phyloP scores from a whole-genome alignment of 371 early-diverging fungal genomes.

The Coemansia linderi region DNA sequence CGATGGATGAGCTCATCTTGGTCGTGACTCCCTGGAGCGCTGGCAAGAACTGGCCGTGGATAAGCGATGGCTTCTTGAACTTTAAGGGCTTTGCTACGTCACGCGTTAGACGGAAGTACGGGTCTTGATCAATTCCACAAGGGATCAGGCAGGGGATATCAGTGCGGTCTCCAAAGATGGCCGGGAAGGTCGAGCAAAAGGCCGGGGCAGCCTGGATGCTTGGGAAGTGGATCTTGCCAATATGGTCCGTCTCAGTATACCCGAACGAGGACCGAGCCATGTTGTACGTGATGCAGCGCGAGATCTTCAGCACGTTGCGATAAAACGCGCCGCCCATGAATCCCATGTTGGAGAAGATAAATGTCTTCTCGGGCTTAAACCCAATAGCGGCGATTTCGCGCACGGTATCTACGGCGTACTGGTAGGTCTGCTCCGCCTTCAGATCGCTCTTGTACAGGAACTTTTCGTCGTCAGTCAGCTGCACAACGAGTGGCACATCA shows the following conservation, averaged over 20 bases:
- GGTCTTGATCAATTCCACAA: conserved; percentile 99
- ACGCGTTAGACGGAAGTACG: conserved; percentile 99
- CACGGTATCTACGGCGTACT: conserved; percentile 86
- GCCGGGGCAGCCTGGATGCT: conserved; percentile 94
- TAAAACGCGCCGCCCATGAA: conserved; percentile 92
- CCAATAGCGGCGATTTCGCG: conserved; percentile 98
- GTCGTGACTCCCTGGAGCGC: conserved; percentile 95
- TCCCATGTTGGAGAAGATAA: conserved; percentile 96
- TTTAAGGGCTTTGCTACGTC: conserved; percentile 95
- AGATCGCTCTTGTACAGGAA: conserved; percentile 95
- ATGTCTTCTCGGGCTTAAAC: conserved; percentile 98
- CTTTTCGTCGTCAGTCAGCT: conserved; percentile 99
- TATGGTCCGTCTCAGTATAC: conserved; percentile 82
- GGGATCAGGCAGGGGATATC: conserved; percentile 98
- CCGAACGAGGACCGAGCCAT: conserved; percentile 91
- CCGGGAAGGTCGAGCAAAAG: conserved; percentile 93
- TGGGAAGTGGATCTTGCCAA: conserved; percentile 93
- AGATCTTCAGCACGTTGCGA: conserved; percentile 86
- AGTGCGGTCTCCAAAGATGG: conserved; percentile 88
- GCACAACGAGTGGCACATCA: conserved; percentile 96
- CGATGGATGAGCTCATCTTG: conserved; percentile 98
- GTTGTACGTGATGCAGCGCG: conserved; percentile 82
- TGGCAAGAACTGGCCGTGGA: conserved; percentile 98
- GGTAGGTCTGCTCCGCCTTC: conserved; percentile 82
- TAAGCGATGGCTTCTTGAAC: conserved; percentile 94